Base-by-base conservation (phyloP, 2,329 filamentous ascomycete genomes). In the Epichloe brachyelytri region DNA sequence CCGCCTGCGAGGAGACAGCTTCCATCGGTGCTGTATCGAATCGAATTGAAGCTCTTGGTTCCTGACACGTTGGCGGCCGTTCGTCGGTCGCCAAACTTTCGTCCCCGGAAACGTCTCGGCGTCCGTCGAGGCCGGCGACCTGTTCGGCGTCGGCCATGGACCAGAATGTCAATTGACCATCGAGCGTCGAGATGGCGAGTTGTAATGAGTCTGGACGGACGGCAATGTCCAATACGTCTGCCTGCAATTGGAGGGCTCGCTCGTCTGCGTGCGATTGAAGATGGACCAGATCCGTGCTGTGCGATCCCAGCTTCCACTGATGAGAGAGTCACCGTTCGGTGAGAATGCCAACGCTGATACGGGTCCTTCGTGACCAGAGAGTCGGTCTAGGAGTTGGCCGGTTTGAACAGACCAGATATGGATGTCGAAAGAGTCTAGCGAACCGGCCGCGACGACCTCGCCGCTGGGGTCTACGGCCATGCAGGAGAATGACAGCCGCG, bases 361-460 rank as follows among this genome's bases (percentile, higher is more conserved):
- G 0, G 93, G 93, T 0, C 91, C 93, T 69, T 98, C 91, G 59
- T 98, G 93, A 1, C 93, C 94, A 6, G 90, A 79, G 22, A 98
- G 74, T 57, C 85, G 85, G 64, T 98, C 93, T 5, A 98, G 80
- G 17, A 98, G 75, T 66, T 98, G 93, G 3, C 93, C 93, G 0
- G 91, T 98, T 64, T 98, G 93, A 4, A 98, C 94, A 5, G 88
- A 96, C 93, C 93, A 98, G 55, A 98, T 86, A 68, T 98, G 90
- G 48, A 98, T 88, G 62, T 97, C 91, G 58, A 96, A 97, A 4
- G 90, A 95, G 65, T 98, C 93, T 15, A 95, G 76, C 1, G 91
- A 97, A 2, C 91, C 93, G 10, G 93, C 93, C 53, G 91, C 95
- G 3, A 98, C 86, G 8, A 98, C 87, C 67, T 98, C 94, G 49